phyloP scores from a whole-genome alignment of 1,284 basidiomycete genomes.

The Cutaneotrichosporon curvatum region DNA sequence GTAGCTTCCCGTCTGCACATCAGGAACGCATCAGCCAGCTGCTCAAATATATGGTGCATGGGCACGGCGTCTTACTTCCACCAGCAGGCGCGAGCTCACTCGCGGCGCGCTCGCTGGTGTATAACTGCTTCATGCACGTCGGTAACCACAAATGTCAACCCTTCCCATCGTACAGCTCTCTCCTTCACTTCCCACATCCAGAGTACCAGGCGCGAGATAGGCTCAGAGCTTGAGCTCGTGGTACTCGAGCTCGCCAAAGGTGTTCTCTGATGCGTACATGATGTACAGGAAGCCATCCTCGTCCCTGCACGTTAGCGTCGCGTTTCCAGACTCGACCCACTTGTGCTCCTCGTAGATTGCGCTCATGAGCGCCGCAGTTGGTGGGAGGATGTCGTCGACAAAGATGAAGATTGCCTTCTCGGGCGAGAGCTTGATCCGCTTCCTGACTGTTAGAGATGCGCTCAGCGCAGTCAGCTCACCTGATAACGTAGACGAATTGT shows the following conservation, averaged over 20 bases:
- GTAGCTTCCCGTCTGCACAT: too few species aligned
- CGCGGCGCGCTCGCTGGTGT: too few species aligned
- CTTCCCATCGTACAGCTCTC: too few species aligned
- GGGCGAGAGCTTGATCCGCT: slow-evolving; percentile 98
- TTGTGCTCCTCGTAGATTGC: slow-evolving; percentile 99
- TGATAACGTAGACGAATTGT: slow-evolving; percentile 99
- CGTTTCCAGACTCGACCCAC: slow-evolving; percentile 51
- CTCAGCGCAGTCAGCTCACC: slow-evolving; percentile 18
- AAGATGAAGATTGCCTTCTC: slow-evolving; percentile 99
- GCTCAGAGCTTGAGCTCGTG: slow-evolving; percentile 2
- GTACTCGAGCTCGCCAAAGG: slow-evolving; percentile 56
- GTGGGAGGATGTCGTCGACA: slow-evolving; percentile 95
- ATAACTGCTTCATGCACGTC: too few species aligned
- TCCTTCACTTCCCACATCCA: too few species aligned
- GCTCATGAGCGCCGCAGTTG: slow-evolving; percentile 97
- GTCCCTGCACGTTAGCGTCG: slow-evolving; percentile 16
- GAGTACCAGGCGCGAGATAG: background rate
- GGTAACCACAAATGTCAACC: too few species aligned
- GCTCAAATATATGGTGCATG: too few species aligned
- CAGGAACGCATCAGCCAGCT: too few species aligned
- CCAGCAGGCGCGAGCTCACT: too few species aligned
- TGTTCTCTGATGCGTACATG: slow-evolving; percentile 95
- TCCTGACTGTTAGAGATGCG: slow-evolving; percentile 50
- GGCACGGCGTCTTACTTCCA: too few species aligned
- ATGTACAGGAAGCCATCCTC: slow-evolving; percentile 73